Evolutionary conservation across 176 grass and related monocot genomes (phyloP).

Genomic region (Thinopyrum elongatum): DNA sequence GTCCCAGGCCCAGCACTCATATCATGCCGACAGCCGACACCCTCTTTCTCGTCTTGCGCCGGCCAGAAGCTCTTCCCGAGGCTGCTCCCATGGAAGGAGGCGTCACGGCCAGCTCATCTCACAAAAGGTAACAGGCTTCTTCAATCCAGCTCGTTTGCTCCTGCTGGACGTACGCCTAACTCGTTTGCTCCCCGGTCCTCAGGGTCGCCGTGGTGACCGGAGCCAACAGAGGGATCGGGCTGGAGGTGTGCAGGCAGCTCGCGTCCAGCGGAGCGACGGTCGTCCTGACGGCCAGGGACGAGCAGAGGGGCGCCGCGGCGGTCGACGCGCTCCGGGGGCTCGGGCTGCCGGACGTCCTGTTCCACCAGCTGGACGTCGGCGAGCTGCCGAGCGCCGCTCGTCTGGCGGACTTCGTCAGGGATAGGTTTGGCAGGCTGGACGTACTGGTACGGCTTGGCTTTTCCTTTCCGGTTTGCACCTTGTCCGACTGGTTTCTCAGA

Average conservation of each 20-base stretch:
- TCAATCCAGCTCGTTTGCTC: too few species aligned
- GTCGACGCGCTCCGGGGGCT: background rate
- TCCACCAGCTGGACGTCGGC: constrained; percentile 37
- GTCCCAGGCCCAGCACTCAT: background rate
- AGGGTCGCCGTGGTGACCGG: constrained; percentile 62
- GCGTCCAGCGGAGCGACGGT: constrained; percentile 34
- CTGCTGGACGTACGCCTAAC: too few species aligned
- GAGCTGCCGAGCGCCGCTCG: constrained; percentile 21
- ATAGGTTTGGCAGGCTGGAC: constrained; percentile 48
- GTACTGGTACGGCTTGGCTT: constrained; percentile 19
- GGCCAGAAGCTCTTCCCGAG: background rate
- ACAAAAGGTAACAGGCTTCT: background rate
- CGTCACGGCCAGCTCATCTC: background rate
- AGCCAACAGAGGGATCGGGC: constrained; percentile 46
- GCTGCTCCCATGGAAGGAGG: background rate
- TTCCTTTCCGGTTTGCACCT: too few species aligned
- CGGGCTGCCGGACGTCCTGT: constrained; percentile 19
- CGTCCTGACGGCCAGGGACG: constrained; percentile 46
- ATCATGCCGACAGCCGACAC: too few species aligned
- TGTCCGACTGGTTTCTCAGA: background rate
- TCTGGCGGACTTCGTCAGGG: constrained; percentile 35
- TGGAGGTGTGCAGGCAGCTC: constrained; percentile 55
- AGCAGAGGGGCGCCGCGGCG: constrained; percentile 29
- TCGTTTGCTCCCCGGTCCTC: background rate
- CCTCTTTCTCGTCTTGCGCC: background rate